Percentiles rank a stretch among this genome's conserved stretches.
These are phyloP conservation scores for Leccinum angustisporum DNA, from an alignment of 1,284 basidiomycete species.

Conservation along the genomic window DNA sequence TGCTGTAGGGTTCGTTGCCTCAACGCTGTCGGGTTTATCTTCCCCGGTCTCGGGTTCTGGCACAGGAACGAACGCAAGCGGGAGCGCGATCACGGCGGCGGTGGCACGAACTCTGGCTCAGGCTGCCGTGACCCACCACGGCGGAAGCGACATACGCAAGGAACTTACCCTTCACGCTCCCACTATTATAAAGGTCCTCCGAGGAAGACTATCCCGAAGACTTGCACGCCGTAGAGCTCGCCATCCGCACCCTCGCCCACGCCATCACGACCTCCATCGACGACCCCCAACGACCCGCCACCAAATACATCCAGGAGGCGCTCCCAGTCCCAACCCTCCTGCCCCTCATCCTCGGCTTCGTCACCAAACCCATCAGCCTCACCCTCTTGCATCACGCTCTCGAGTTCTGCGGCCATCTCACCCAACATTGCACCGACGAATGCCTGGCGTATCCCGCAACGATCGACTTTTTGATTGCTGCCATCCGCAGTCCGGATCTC, in stretches of 20 bases:
- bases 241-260: constrained; percentile 53
- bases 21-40: no score
- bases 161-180: no score
- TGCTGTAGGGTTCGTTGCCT: no score
- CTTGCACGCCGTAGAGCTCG: no score
- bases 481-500: constrained; percentile 53
- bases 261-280: constrained; percentile 47
- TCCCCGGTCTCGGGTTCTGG: no score
- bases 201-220: no score
- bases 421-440: constrained; percentile 44
- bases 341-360: constrained; percentile 40
- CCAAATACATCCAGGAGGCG: constrained; percentile 35
- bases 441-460: constrained; percentile 44
- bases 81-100: no score
- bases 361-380: constrained; percentile 45
- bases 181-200: no score
- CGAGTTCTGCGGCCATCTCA: constrained; percentile 43
- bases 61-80: no score
- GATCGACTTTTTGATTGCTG: constrained; percentile 53
- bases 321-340: constrained; percentile 49
- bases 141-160: no score
- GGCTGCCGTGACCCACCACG: no score
- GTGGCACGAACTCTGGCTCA: no score
- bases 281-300: constrained; percentile 37
- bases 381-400: constrained; percentile 53